A percentile compares a stretch with the other conserved stretches of the same genome.
phyloP scores from a whole-genome alignment of 148 eudicot species.

The Chenopodium berlandieri region DNA sequence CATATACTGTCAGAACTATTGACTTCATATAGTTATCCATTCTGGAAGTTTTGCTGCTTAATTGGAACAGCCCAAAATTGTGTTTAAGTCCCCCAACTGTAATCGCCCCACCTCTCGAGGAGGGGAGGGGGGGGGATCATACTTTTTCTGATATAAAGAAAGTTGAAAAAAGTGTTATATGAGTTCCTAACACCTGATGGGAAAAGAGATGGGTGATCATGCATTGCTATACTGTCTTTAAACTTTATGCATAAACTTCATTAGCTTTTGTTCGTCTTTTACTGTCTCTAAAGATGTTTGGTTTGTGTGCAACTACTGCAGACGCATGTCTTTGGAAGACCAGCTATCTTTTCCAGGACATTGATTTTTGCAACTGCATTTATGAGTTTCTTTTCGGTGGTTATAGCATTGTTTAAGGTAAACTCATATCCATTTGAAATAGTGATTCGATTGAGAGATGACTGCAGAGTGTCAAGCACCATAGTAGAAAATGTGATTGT shows the following conservation, averaged over 20 bases:
- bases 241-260: not conserved
- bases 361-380: constrained; percentile 94
- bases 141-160: not conserved
- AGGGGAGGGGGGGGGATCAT: not conserved
- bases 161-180: not conserved
- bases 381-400: constrained; percentile 99
- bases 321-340: constrained; percentile 75
- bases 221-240: not conserved
- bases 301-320: constrained; percentile 36
- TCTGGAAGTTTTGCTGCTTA: constrained; percentile 8
- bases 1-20: not conserved
- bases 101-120: not conserved
- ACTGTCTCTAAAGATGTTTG: not conserved
- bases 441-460: not conserved
- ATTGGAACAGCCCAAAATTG: not conserved
- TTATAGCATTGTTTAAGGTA: constrained; percentile 96
- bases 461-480: not conserved
- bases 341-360: constrained; percentile 73
- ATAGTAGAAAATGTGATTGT: not conserved
- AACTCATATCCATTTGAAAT: not conserved
- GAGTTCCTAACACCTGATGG: no score
- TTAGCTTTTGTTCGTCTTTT: not conserved
- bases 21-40: not conserved
- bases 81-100: not conserved
- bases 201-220: no score